These are phyloP conservation scores for Aquilaria sinensis DNA, from an alignment of 345 rosid genomes.

Conservation along the genomic window DNA sequence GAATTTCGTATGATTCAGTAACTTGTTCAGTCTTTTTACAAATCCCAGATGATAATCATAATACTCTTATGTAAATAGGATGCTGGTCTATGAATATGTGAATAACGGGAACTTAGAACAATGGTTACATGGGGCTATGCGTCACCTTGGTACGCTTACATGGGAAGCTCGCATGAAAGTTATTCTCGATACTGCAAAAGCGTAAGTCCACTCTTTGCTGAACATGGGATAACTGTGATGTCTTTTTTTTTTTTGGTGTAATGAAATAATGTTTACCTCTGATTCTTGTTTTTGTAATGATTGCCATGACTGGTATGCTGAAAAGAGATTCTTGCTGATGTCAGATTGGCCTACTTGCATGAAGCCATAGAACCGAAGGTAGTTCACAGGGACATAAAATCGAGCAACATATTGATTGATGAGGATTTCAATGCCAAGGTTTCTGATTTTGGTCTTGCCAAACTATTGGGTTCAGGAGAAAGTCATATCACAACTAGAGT, in stretches of 20 bases:
- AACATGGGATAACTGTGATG: not conserved
- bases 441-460: slow-evolving; percentile 97
- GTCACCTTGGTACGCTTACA: slow-evolving; percentile 50
- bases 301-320: too few species aligned
- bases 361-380: slow-evolving; percentile 99
- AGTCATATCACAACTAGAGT: slow-evolving; percentile 96
- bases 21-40: not conserved
- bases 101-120: slow-evolving; percentile 85
- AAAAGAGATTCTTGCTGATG: slow-evolving; percentile 10
- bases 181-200: slow-evolving; percentile 71
- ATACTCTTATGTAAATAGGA: slow-evolving; percentile 34
- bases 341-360: slow-evolving; percentile 95
- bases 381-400: slow-evolving; percentile 90
- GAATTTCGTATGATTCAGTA: too few species aligned
- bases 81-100: slow-evolving; percentile 85
- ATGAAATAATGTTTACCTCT: not conserved
- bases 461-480: slow-evolving; percentile 83
- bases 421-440: slow-evolving; percentile 81
- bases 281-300: not conserved
- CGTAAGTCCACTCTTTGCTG: slow-evolving; percentile 52
- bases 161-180: slow-evolving; percentile 91
- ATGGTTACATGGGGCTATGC: slow-evolving; percentile 75
- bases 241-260: not conserved
- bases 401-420: slow-evolving; percentile 93
- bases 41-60: slow-evolving; percentile 7